A percentile compares a stretch with the other conserved stretches of the same genome.
These are phyloP conservation scores for Argentina anserina DNA, from an alignment of 306 rosid species.

Conservation along the genomic window DNA sequence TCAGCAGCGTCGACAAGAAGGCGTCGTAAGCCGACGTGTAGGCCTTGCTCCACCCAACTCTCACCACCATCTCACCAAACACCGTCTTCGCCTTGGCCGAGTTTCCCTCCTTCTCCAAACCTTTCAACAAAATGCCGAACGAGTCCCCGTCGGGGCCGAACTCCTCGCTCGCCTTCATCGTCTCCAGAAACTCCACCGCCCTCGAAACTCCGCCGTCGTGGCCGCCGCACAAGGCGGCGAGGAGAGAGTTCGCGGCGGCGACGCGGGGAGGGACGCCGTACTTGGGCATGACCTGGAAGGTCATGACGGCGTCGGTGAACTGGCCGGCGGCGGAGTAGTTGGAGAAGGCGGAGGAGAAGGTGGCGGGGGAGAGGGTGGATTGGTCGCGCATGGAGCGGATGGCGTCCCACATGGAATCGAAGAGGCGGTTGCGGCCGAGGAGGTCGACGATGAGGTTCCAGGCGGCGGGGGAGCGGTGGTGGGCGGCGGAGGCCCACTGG, in stretches of 20 bases:
- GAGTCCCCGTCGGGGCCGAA: conserved; percentile 50
- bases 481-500: conserved; percentile 52
- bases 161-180: conserved; percentile 28
- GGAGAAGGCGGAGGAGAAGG: conserved; percentile 53
- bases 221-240: conserved; percentile 55
- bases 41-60: conserved; percentile 44
- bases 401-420: conserved; percentile 80
- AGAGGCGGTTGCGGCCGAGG: conserved; percentile 56
- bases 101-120: conserved; percentile 67
- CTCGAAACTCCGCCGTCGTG: conserved; percentile 35
- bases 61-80: conserved; percentile 53
- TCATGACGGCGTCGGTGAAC: conserved; percentile 55
- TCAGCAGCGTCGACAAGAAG: conserved; percentile 45
- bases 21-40: conserved; percentile 52
- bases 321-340: conserved; percentile 53
- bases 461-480: conserved; percentile 40
- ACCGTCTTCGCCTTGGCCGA: conserved; percentile 36
- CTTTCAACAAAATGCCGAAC: conserved; percentile 57
- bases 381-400: conserved; percentile 65
- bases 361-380: conserved; percentile 32
- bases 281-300: conserved; percentile 61
- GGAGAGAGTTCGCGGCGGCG: conserved; percentile 51
- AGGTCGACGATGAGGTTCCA: conserved; percentile 74
- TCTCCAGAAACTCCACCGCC: conserved; percentile 46
- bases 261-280: conserved; percentile 47